Base-by-base conservation (phyloP, 257 asterid species). In the Agastache rugosa region DNA sequence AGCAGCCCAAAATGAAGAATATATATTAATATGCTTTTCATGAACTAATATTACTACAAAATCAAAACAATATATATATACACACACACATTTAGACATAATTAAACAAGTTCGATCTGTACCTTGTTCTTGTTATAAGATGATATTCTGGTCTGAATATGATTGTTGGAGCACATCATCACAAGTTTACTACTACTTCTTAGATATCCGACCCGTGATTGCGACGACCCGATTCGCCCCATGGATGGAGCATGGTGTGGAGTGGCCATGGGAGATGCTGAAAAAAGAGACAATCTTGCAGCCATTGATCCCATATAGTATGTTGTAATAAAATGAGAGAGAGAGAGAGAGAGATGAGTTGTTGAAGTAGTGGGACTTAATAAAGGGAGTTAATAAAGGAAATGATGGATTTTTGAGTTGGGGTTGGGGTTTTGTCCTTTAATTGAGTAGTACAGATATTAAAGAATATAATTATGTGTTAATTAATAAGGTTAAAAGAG, bases 111-210 rank as follows among this genome's bases (percentile, higher is more conserved):
- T 27, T 64, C n/a, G n/a, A 39, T 11, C 4, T 29, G 11, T 11
- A 87, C 89, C 87, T 83, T 86, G 73, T 71, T 78, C 75, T 64
- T 79, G 51, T 73, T 55, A n/a, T n/a, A n/a, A 35, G 73, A 67
- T 69, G 90, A 82, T n/a, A n/a, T n/a, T 83, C 82, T 75, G 74
- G 80, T 84, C 73, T 67, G 80, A 25, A 72, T 75, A 23, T 81
- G 87, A 62, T 73, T 78, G 6, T 74, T 81, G 48, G 87, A 51
- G 66, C 80, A 79, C 88, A 77, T 83, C 66, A 45, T 45, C 55
- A 80, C 80, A 34, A 75, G 59, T 77, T 53, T 73, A 68, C 44
- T 73, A 68, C 42, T 42, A 41, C 45, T 72, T 31, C 8, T 39
- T 19, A 63, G 31, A 39, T 31, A 65, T 25, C 72, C 59, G 2